Evolutionary conservation across 148 eudicot genomes (phyloP).

Genomic region (Chenopodium quinoa): DNA sequence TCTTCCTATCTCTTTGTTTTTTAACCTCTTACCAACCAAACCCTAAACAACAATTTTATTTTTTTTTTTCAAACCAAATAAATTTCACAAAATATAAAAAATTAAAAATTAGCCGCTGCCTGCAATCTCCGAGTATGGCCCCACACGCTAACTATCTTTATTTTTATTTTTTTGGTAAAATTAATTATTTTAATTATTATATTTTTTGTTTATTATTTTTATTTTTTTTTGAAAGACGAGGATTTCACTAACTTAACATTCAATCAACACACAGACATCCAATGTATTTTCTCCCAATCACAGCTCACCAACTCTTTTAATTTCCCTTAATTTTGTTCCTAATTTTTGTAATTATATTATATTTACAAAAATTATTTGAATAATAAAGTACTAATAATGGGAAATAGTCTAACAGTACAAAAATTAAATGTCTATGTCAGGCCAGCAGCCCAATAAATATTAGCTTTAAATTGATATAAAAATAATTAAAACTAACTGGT

Average conservation of each 20-base stretch:
- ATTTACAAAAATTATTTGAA: not conserved
- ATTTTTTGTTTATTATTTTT: too few relatives aligned
- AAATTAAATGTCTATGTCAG: conserved; percentile 31
- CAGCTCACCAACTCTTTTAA: conserved; percentile 22
- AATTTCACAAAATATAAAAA: not conserved
- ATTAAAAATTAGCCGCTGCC: not conserved
- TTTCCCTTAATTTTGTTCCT: not conserved
- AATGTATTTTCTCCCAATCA: conserved; percentile 22
- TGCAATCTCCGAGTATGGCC: conserved; percentile 10
- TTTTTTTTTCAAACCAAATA: not conserved
- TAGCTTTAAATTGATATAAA: not conserved
- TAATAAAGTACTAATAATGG: not conserved
- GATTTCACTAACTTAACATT: conserved; percentile 14
- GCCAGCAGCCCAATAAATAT: conserved; percentile 27
- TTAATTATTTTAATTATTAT: too few relatives aligned
- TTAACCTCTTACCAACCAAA: not conserved
- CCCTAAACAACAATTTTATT: conserved; percentile 2
- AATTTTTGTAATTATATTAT: not conserved
- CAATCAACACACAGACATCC: conserved; percentile 14
- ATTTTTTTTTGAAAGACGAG: not conserved
- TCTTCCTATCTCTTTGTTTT: not conserved
- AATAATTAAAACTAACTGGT: not conserved
- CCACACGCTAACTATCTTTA: conserved; percentile 18
- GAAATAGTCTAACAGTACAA: conserved; percentile 22
- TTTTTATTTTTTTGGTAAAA: too few relatives aligned